Base-by-base conservation (phyloP, 1,284 basidiomycete species). In the Pseudozyma hubeiensis region DNA sequence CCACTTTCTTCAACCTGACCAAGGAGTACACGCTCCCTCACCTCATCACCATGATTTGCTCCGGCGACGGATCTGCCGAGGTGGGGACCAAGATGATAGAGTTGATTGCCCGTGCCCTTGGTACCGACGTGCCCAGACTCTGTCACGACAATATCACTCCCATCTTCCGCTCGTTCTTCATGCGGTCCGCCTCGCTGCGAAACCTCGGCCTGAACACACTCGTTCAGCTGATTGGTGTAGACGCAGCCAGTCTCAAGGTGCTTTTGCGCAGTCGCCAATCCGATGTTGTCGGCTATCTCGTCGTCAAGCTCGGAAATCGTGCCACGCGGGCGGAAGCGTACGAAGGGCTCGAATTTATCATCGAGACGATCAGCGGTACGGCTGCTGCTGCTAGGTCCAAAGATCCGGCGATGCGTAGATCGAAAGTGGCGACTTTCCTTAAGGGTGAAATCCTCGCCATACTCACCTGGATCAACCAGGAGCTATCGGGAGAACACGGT, bases 401-500 rank as follows among this genome's bases (percentile, higher is more conserved):
- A 34, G 62, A 69, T 7, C 39, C 41, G 8, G 45, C 48, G 13
- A 10, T 49, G 39, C 45, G 51, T 19, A 71, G 63, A 40, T 41
- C 62, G n/a, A 65, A 63, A 37, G 64, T 81, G 17, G 73, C 72
- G 10, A 40, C 30, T 1, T 80, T 80, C 45, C 62, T 82, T 35
- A 71, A 65, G 37, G 70, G 73, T 41, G 80, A 84, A 50, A 79
- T 80, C 37, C 74, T 82, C 1, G 81, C 79, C 8, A 69, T 84
- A n/a, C 75, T 81, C 13, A 72, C 80, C 6, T 83, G 80, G 80
- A 62, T 81, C 61, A 82, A 81, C 47, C 79, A 82, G 29, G 81
- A 84, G 58, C 68, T 84, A 9, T 66, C 71, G 7, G 72, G 76
- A 24, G 77, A 70, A 37, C 78, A 84, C 33, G 82, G 82, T 13